Evolutionary conservation across 306 rosid species (phyloP), one percentile per base, ranked within the genome.

Genomic region (Abrus pulchellus): DNA sequence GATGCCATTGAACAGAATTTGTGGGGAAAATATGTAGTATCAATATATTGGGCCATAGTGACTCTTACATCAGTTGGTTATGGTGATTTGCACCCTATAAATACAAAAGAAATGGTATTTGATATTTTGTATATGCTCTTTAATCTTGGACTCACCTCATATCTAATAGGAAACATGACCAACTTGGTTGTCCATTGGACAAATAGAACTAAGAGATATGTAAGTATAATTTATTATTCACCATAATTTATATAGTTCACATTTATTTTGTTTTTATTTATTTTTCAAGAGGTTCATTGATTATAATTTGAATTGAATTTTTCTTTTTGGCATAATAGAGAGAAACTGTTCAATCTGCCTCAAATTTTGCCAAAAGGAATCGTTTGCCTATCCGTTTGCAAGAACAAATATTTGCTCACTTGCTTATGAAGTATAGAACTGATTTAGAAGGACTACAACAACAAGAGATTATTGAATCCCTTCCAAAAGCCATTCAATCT

Each of bases 121-220:
- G 50, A 43, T 78, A 83, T 92, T 57, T 67, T 83, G 64, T 94
- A 83, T 72, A 82, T 85, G 84, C 85, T 90, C 30, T 92, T 90
- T 13, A 87, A 85, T 75, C 86, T 94, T 40, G 97, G 93, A 12
- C 81, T 92, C 49, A 84, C 87, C 9, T 81, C 98, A 4, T 94
- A 94, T 56, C 60, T 94, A 3, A 92, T 94, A 45, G 98, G 98
- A 78, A 94, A 94, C 79, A 94, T 94, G 96, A 89, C 97, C 82
- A 92, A 88, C 85, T 82, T 94, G 92, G 88, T 94, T 65, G 98
- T 94, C 76, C 97, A 92, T 5, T 87, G 90, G 52, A 92, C 97
- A 5, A 79, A 91, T 30, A 86, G 80, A 78, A 92, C 98, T 5
- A 87, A 93, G 54, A 85, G 74, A 83, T 94, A 90, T 82, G 98